Evolutionary conservation across 1,139 yeast species (phyloP).

Genomic region (Magnusiomyces magnusii): DNA sequence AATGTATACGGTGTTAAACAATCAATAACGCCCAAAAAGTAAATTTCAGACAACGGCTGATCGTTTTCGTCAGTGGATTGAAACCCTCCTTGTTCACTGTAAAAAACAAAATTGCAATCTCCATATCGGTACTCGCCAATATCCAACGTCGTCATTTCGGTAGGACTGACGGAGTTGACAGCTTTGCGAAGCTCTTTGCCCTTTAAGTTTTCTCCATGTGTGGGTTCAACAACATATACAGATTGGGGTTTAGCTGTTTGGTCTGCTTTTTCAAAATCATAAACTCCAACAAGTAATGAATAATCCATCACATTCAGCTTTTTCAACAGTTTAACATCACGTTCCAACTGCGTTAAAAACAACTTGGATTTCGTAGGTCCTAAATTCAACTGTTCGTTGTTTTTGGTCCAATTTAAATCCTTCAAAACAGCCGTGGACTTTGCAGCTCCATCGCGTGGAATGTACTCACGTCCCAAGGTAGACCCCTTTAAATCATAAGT

Average conservation of each 20-base stretch:
- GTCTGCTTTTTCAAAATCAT: slow-evolving; percentile 59
- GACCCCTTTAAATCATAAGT: slow-evolving; percentile 94
- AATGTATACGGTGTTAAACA: slow-evolving; percentile 81
- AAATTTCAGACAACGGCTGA: slow-evolving; percentile 60
- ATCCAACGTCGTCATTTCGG: slow-evolving; percentile 31
- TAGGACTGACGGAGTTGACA: slow-evolving; percentile 34
- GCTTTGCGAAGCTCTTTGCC: slow-evolving; percentile 34
- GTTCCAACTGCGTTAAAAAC: slow-evolving; percentile 60
- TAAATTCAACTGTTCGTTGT: slow-evolving; percentile 52
- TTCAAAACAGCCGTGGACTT: slow-evolving; percentile 45
- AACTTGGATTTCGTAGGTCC: slow-evolving; percentile 60
- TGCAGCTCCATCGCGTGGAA: slow-evolving; percentile 25
- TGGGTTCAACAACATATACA: slow-evolving; percentile 35
- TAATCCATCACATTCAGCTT: slow-evolving; percentile 90
- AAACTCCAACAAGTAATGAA: slow-evolving; percentile 80
- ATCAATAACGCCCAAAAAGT: slow-evolving; percentile 91
- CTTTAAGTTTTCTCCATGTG: slow-evolving; percentile 24
- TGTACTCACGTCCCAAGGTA: slow-evolving; percentile 61
- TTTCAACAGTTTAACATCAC: slow-evolving; percentile 67
- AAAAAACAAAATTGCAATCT: slow-evolving; percentile 45
- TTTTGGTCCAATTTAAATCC: slow-evolving; percentile 81
- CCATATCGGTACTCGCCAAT: slow-evolving; percentile 28
- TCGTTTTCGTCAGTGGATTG: slow-evolving; percentile 62
- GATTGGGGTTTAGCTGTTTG: slow-evolving; percentile 31
- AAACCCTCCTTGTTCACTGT: slow-evolving; percentile 82